A percentile compares a stretch with the other conserved stretches of the same genome.
Evolutionary conservation across 495 filamentous ascomycete species (phyloP).

Genomic region (Neurospora sublineolata): DNA sequence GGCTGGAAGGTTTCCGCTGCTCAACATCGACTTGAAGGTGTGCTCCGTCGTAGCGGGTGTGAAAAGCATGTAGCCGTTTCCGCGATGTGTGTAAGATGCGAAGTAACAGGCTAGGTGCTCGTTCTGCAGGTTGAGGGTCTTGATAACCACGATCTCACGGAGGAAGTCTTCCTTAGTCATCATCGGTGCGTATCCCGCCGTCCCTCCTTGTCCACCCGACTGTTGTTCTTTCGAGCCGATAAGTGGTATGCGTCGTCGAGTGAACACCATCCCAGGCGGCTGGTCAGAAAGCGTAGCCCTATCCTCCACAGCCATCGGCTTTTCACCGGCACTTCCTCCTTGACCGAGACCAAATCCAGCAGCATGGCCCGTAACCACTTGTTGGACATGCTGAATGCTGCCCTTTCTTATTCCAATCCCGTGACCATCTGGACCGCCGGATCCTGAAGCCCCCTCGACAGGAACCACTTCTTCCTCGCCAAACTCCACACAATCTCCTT

Average conservation of each 20-base stretch:
- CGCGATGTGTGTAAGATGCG: constrained; percentile 67
- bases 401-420: constrained; percentile 38
- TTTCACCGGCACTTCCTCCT: background rate
- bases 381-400: constrained; percentile 32
- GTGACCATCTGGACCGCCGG: background rate
- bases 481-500: constrained; percentile 64
- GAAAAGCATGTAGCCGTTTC: constrained; percentile 64
- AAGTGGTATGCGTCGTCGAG: constrained; percentile 61
- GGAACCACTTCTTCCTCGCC: constrained; percentile 70
- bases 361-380: background rate
- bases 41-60: constrained; percentile 56
- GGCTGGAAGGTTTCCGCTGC: constrained; percentile 42
- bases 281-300: constrained; percentile 54
- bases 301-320: constrained; percentile 26
- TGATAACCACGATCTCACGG: constrained; percentile 51
- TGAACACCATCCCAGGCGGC: constrained; percentile 44
- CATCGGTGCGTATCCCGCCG: constrained; percentile 30
- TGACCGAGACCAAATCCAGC: background rate
- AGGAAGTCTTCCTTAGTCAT: constrained; percentile 57
- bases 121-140: constrained; percentile 46
- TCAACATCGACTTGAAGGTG: constrained; percentile 67
- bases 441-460: constrained; percentile 41
- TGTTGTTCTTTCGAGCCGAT: background rate
- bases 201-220: constrained; percentile 25
- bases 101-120: constrained; percentile 72